These are phyloP conservation scores for Xylaria curta DNA, from an alignment of 495 filamentous ascomycete species.

Conservation along the genomic window DNA sequence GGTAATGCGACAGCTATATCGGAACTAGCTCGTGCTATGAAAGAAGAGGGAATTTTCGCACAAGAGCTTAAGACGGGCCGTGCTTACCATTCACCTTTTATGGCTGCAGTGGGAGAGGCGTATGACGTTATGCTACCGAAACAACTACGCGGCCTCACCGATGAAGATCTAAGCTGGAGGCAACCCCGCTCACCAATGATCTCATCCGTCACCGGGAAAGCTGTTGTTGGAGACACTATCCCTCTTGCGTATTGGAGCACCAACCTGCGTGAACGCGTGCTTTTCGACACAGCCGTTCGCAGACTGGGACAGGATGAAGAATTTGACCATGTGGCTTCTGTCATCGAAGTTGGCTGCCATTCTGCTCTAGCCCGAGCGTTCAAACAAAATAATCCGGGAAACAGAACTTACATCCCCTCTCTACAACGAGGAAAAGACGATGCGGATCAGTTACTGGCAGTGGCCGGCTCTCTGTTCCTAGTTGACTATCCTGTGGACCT, in stretches of 20 bases:
- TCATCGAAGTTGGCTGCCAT: constrained; percentile 63
- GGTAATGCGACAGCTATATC: constrained; percentile 37
- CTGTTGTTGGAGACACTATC: background rate
- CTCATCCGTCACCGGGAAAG: constrained; percentile 44
- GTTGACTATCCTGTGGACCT: constrained; percentile 21
- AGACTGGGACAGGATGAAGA: constrained; percentile 18
- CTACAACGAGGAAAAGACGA: constrained; percentile 45
- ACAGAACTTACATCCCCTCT: constrained; percentile 43
- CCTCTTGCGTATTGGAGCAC: constrained; percentile 49
- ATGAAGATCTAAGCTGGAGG: constrained; percentile 27
- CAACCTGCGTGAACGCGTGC: constrained; percentile 55
- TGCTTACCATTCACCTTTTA: constrained; percentile 4
- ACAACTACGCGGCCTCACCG: constrained; percentile 18
- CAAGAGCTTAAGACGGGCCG: background rate
- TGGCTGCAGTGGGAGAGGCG: background rate
- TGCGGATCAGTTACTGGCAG: constrained; percentile 42
- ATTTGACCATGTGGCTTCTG: constrained; percentile 19
- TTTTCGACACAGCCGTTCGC: constrained; percentile 48
- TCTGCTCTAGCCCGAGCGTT: constrained; percentile 56
- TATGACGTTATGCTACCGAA: constrained; percentile 32
- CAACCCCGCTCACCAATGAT: constrained; percentile 29
- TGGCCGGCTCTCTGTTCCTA: constrained; percentile 49
- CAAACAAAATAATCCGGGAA: constrained; percentile 42
- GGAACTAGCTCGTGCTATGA: background rate
- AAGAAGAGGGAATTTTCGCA: background rate